Base-by-base conservation (phyloP, 768 basidiomycete species). In the Suillus weaverae region DNA sequence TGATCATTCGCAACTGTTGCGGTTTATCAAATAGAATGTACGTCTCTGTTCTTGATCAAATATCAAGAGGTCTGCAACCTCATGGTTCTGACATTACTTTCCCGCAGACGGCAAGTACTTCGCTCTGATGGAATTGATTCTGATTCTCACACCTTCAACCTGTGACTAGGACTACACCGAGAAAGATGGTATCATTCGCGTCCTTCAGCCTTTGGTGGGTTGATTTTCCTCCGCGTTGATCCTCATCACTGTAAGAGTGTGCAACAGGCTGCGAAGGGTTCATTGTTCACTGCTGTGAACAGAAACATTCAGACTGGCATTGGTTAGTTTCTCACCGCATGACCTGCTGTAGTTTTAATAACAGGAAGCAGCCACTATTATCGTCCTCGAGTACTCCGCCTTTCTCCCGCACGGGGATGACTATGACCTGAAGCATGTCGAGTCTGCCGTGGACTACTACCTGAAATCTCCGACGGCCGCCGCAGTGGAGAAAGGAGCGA, bases 151-250 rank as follows among this genome's bases (percentile, higher is more conserved):
- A 18, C 51, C 9, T 32, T 30, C 16, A 8, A 51, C 26, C 30
- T 16, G 16, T 32, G 2, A 5, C 16, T 18, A 51, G 30, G 8
- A 1, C 2, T 0, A 0, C 0, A 51, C 2, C 16, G 0, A 0
- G 7, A 30, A 2, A 16, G 1, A 18, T 2, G 0, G 0, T 2
- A 26, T 30, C 2, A 9, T 32, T 2, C 8, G 2, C 1, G 8
- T 51, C 50, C 50, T 51, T 9, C 50, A 18, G 14, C 50, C 50
- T 18, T 30, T 51, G 50, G 50, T 51, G 2, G 14, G 51, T 53
- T 32, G 7, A 2, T 9, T 51, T 32, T 13, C 13, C 16, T 9
- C 50, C 1, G 7, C 4, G 2, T 51, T 18, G 16, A 30, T 30
- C 7, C 16, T 16, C 3, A 5, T 1, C 16, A 18, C 3, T 51